Evolutionary conservation across 176 grass and related monocot species (phyloP), one percentile per base, ranked within the genome.

Genomic region (Oropetium thomaeum): DNA sequence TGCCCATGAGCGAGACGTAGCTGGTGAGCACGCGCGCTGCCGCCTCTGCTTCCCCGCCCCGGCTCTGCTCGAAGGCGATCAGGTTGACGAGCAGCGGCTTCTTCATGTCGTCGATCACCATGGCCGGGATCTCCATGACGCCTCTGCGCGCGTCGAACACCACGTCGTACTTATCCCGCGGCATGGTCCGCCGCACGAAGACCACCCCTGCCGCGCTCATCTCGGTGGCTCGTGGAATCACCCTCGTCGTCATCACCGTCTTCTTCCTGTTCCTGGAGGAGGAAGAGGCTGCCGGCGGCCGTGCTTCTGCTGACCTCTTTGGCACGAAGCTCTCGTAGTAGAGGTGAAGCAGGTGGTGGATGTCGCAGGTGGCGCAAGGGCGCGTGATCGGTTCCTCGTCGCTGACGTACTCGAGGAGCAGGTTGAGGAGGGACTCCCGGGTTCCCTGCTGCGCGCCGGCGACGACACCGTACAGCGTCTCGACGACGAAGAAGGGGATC

Each of bases 21-120:
- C 60, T 37, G 17, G 27, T 48, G 10, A 69, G 6, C 26, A 69
- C 27, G 7, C 42, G 6, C 0, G 65, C 25, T 3, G 4, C 13
- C 7, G 17, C 40, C 14, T 14, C 25, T 3, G 4, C 13, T 3
- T 29, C 40, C 14, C 25, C 15, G 12, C 14, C 14, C 6, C 19
- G 41, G 14, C 40, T 45, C 65, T 45, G 65, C 65, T 68, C 65
- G 65, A 68, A 68, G 14, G 65, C 65, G 11, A 68, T 47, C 25
- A 68, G 26, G 40, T 68, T 68, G 25, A 29, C 7, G 7, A 68
- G 65, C 0, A 68, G 65, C 41, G 65, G 41, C 65, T 14, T 1
- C 14, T 68, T 47, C 65, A 68, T 30, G 25, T 45, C 40, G 7
- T 68, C 65, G 7, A 68, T 1, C 65, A 0, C 41, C 1, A 68